Conservation (phyloP, 768 basidiomycete genomes). For the Suillus subalutaceus region DNA sequence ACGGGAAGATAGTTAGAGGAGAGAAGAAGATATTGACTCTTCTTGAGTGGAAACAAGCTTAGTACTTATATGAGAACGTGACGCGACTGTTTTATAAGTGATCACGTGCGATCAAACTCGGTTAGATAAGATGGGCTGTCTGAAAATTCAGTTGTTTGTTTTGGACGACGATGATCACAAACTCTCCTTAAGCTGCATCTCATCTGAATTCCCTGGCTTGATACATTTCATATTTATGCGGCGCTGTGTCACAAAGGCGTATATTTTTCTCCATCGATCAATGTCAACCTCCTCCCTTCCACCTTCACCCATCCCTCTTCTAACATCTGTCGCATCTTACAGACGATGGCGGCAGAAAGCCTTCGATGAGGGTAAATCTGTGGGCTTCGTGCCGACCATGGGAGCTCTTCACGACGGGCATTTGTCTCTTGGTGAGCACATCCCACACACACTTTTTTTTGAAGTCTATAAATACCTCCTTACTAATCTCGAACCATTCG, state of each 20-base stretch:
- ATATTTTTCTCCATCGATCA: neutral
- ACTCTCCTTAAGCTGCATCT: neutral
- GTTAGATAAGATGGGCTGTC: neutral
- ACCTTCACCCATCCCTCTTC: constrained; percentile 43
- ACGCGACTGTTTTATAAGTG: neutral
- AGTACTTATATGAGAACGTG: no score
- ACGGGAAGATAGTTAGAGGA: constrained; percentile 42
- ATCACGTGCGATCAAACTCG: neutral
- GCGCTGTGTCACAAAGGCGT: constrained; percentile 10
- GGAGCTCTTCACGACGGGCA: constrained; percentile 96
- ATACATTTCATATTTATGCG: constrained; percentile 13
- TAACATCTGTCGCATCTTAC: constrained; percentile 62
- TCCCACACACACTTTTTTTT: constrained; percentile 23
- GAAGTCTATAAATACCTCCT: constrained; percentile 1
- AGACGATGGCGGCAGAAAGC: constrained; percentile 76
- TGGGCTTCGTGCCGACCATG: constrained; percentile 98
- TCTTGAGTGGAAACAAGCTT: constrained; percentile 33
- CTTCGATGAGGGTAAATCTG: constrained; percentile 58
- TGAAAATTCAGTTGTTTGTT: neutral
- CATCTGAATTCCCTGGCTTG: neutral
- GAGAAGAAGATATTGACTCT: constrained; percentile 38
- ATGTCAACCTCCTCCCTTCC: constrained; percentile 28
- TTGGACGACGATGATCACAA: neutral
- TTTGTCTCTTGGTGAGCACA: constrained; percentile 75
- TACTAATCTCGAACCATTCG: constrained; percentile 2